Conservation (phyloP, 805 yeast species). For the Kuraishia capsulata region DNA sequence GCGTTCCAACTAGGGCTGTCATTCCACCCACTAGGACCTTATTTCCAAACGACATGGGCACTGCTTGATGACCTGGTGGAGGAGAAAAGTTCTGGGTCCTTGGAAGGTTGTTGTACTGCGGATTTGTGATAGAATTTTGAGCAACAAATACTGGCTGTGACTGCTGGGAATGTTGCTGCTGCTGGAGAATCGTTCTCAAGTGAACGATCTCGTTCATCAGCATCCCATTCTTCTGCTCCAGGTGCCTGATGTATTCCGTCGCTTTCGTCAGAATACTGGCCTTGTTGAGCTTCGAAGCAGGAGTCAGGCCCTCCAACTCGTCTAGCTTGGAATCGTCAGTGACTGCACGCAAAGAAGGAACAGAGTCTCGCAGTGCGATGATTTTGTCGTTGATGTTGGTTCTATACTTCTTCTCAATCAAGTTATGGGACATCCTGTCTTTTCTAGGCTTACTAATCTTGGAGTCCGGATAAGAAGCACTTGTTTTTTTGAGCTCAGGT, state of each 20-base stretch:
- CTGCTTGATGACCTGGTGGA: too few relatives aligned
- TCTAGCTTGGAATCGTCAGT: slow-evolving; percentile 23
- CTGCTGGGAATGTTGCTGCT: slow-evolving; percentile 5
- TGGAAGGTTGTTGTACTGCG: not conserved
- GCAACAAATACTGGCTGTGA: slow-evolving; percentile 4
- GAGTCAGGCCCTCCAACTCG: slow-evolving; percentile 62
- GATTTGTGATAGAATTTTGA: slow-evolving; percentile 2
- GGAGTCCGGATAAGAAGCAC: too few relatives aligned
- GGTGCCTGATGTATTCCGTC: slow-evolving; percentile 68
- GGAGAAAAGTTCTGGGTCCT: slow-evolving; percentile 6
- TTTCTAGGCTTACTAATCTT: slow-evolving; percentile 31
- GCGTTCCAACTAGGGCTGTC: slow-evolving; percentile 23
- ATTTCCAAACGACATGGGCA: slow-evolving; percentile 12
- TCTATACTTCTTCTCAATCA: slow-evolving; percentile 74
- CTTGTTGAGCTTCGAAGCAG: slow-evolving; percentile 68
- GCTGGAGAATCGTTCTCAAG: slow-evolving; percentile 20
- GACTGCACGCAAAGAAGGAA: slow-evolving; percentile 66
- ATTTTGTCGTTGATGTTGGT: slow-evolving; percentile 71
- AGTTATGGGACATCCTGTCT: slow-evolving; percentile 61
- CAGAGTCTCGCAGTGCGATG: slow-evolving; percentile 61
- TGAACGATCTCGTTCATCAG: slow-evolving; percentile 45
- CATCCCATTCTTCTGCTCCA: slow-evolving; percentile 49
- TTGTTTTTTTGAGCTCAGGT: too few relatives aligned
- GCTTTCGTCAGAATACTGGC: slow-evolving; percentile 73
- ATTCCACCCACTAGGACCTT: slow-evolving; percentile 23